These are phyloP conservation scores for Smithsoniella earleae DNA, from an alignment of 163 green algal species.

Conservation along the genomic window DNA sequence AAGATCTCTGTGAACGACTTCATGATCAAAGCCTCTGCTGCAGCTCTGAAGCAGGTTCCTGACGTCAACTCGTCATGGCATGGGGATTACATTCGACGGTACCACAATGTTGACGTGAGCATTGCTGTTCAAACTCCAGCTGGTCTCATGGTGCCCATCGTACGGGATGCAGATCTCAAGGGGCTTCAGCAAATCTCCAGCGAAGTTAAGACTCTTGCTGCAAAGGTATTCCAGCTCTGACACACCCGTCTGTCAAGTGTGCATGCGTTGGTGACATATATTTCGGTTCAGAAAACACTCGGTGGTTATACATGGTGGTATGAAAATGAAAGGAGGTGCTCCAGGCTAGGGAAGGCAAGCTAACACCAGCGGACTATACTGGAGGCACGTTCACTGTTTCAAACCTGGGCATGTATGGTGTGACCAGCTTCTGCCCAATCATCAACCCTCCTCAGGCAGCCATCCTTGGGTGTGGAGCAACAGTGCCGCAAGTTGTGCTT, in stretches of 20 bases:
- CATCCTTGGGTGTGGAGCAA: conserved; percentile 22
- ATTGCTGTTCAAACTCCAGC: conserved; percentile 72
- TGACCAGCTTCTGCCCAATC: conserved; percentile 89
- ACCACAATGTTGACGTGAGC: conserved; percentile 77
- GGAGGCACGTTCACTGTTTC: conserved; percentile 90
- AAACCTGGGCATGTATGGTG: conserved; percentile 95
- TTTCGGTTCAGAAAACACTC: no score
- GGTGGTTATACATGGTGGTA: no score
- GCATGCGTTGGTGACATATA: not conserved
- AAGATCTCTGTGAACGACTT: conserved; percentile 98
- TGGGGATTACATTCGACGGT: conserved; percentile 84
- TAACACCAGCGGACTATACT: conserved; percentile 78
- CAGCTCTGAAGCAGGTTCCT: conserved; percentile 33
- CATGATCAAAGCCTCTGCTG: conserved; percentile 78
- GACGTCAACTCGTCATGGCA: conserved; percentile 84
- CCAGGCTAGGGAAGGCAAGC: conserved; percentile 79
- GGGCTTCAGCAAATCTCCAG: conserved; percentile 67
- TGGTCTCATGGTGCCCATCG: conserved; percentile 83
- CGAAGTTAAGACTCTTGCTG: conserved; percentile 77
- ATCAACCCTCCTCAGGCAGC: conserved; percentile 86
- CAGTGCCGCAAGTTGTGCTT: conserved; percentile 2
- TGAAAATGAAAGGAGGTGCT: no score
- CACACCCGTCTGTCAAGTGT: not conserved
- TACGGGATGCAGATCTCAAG: conserved; percentile 71
- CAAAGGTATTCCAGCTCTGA: conserved; percentile 46